A percentile compares a stretch with the other conserved stretches of the same genome.
Evolutionary conservation across 257 asterid genomes (phyloP).

Genomic region (Primulina huaijiensis): DNA sequence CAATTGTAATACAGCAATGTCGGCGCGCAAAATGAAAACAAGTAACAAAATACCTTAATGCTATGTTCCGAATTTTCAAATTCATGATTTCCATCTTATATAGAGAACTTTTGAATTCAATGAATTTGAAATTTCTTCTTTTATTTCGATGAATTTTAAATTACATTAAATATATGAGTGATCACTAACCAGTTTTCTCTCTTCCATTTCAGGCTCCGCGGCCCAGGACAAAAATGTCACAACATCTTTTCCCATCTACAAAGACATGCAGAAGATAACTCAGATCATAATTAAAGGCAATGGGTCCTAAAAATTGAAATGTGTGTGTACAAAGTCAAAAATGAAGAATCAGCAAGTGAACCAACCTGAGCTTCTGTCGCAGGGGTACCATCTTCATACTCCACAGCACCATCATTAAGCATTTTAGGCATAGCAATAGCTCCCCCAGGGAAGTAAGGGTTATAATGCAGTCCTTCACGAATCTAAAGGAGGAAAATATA

Average conservation of each 20-base stretch:
- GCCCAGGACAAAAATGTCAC: slow-evolving; percentile 77
- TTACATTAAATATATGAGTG: not conserved
- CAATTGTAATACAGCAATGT: slow-evolving; percentile 1
- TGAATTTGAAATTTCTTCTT: too few relatives aligned
- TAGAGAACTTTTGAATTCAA: not conserved
- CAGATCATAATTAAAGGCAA: not conserved
- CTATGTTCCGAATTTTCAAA: not conserved
- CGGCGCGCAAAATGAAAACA: not conserved
- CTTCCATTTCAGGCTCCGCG: slow-evolving; percentile 91
- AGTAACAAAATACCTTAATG: not conserved
- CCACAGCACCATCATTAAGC: slow-evolving; percentile 80
- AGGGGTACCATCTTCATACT: slow-evolving; percentile 80
- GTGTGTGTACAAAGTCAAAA: not conserved
- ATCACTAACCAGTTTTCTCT: slow-evolving; percentile 63
- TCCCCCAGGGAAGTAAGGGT: slow-evolving; percentile 84
- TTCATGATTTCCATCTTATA: not conserved
- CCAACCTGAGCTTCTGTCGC: slow-evolving; percentile 80
- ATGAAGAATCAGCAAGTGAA: not conserved
- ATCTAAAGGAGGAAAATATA: slow-evolving; percentile 41
- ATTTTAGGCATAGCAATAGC: slow-evolving; percentile 88
- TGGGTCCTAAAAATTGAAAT: not conserved
- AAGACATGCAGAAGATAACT: slow-evolving; percentile 3
- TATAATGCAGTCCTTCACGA: slow-evolving; percentile 76
- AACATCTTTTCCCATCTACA: slow-evolving; percentile 78
- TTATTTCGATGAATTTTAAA: not conserved